phyloP scores from a whole-genome alignment of 2,329 filamentous ascomycete genomes.

The Apiospora pterosperma region DNA sequence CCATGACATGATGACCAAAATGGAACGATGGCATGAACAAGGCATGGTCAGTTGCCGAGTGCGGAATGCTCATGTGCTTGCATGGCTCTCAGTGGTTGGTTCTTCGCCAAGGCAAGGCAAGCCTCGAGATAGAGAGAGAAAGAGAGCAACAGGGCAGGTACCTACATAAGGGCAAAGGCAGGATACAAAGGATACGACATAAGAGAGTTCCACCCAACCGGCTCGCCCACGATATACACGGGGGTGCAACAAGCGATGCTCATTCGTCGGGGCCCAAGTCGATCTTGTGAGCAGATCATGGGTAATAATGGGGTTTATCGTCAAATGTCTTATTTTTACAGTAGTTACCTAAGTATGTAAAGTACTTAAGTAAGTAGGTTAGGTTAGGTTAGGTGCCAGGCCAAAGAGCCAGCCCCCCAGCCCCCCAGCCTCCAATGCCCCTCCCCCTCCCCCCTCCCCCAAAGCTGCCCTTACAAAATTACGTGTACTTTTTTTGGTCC shows the following conservation, averaged over 20 bases:
- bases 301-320: background rate
- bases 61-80: background rate
- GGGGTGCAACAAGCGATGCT: constrained; percentile 13
- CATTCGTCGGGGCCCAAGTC: constrained; percentile 12
- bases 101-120: background rate
- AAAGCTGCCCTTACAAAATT: background rate
- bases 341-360: no score
- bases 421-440: no score
- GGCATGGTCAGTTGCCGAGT: background rate
- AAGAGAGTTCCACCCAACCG: constrained; percentile 13
- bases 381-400: no score
- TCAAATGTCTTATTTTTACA: no score
- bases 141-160: background rate
- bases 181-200: background rate
- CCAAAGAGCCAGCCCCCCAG: no score
- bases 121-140: background rate
- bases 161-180: background rate
- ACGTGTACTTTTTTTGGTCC: no score
- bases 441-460: no score
- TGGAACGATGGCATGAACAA: background rate
- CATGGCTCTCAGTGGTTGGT: background rate
- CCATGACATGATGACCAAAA: background rate
- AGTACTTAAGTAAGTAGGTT: no score
- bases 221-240: constrained; percentile 17
- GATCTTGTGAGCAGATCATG: background rate